phyloP scores from a whole-genome alignment of 208 protist genomes.

The Vickermania ingenoplastis region DNA sequence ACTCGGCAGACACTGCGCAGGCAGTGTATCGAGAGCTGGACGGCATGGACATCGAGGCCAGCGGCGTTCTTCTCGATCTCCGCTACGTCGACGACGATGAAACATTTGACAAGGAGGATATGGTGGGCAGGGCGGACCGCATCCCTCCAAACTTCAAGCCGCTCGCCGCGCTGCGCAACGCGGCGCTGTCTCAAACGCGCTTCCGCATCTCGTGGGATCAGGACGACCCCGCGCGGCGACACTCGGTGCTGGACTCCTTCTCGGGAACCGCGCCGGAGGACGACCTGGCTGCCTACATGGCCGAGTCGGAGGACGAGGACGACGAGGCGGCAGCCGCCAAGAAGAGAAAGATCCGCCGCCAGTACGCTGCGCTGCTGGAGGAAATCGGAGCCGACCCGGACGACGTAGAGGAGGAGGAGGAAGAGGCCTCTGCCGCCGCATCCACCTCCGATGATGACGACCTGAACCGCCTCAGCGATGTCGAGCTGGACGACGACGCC shows the following conservation, averaged over 20 bases:
- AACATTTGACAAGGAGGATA: constrained; percentile 47
- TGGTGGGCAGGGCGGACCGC: constrained; percentile 37
- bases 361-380: constrained; percentile 75
- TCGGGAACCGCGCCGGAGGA: constrained; percentile 80
- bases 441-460: constrained; percentile 51
- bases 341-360: constrained; percentile 51
- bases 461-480: constrained; percentile 76
- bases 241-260: constrained; percentile 78
- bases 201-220: constrained; percentile 92
- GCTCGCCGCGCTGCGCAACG: constrained; percentile 66
- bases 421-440: constrained; percentile 9
- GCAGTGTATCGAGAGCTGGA: constrained; percentile 92
- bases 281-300: constrained; percentile 84
- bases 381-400: constrained; percentile 70
- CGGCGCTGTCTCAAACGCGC: constrained; percentile 76
- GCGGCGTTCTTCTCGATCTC: constrained; percentile 92
- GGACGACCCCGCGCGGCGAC: constrained; percentile 76
- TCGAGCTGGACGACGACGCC: constrained; percentile 29
- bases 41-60: constrained; percentile 94
- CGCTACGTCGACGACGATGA: constrained; percentile 95
- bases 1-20: constrained; percentile 84
- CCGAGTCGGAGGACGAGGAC: constrained; percentile 61
- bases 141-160: constrained; percentile 79
- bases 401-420: constrained; percentile 16
- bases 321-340: constrained; percentile 22